Base-by-base conservation (phyloP, 305 asterid species). In the Rubia peregrina region DNA sequence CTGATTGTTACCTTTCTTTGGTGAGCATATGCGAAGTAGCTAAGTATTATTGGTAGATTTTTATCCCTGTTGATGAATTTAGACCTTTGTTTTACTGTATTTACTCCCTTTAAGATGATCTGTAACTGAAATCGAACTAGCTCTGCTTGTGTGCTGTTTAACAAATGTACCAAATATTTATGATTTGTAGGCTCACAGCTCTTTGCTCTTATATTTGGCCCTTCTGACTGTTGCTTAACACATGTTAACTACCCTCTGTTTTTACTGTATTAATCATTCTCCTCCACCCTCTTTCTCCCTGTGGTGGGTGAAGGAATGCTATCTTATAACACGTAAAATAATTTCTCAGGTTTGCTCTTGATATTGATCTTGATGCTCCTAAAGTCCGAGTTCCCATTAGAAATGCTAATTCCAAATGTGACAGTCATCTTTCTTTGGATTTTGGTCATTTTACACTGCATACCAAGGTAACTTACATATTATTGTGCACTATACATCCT, bases 361-460 rank as follows among this genome's bases (percentile, higher is more conserved):
- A 94, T 84, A 94, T 94, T 82, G 99, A 94, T 78, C 95, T 94
- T 68, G 99, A 91, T 75, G 99, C 99, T 81, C 99, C 99, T 71
- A 94, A 91, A 87, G 98, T 94, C 73, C 88, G 93, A 77, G 86
- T 94, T 79, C 99, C 98, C 76, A 83, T 94, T 66, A 84, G 88
- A 78, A 83, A 86, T 67, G 68, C 77, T 68, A 77, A 79, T 68
- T 73, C 76, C 53, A 85, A 80, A 76, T 81, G 83, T 75, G 91
- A 84, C 73, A 83, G 92, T 84, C 83, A 91, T 88, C 89, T 94
- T 74, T 81, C 92, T 79, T 76, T 94, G 78, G 97, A 94, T 87
- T 87, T 94, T 74, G 99, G 99, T 65, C 90, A 94, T 84, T 94
- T 94, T 83, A 91, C 99, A 65, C 81, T 94, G 79, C 83, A 80